A percentile compares a stretch with the other conserved stretches of the same genome.
phyloP scores from a whole-genome alignment of 257 asterid genomes.

The Datura wrightii region DNA sequence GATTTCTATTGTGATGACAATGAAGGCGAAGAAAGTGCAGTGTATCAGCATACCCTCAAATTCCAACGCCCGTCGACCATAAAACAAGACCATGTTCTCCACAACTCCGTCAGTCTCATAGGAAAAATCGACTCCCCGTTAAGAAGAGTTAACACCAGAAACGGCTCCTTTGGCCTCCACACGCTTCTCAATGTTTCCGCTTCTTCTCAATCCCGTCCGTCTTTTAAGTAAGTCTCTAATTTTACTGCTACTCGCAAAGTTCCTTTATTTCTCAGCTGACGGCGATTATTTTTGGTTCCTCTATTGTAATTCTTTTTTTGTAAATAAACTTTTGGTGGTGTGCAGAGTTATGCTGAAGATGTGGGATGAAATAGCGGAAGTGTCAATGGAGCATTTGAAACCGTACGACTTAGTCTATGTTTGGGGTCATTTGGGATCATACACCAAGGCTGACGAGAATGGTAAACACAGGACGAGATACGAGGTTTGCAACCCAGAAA shows the following conservation, averaged over 20 bases:
- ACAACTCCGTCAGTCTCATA: conserved; percentile 73
- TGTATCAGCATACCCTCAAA: conserved; percentile 64
- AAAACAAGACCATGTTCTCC: conserved; percentile 33
- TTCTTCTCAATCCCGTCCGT: conserved; percentile 33
- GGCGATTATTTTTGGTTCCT: too few species aligned
- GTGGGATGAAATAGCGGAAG: conserved; percentile 65
- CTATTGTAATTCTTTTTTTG: too few species aligned
- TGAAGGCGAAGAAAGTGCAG: conserved; percentile 52
- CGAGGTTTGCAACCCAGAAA: conserved; percentile 49
- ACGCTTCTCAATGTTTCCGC: conserved; percentile 49
- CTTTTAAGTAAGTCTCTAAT: conserved; percentile 48
- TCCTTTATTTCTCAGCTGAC: background rate
- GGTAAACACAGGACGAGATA: conserved; percentile 36
- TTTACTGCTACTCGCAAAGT: background rate
- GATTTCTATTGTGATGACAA: conserved; percentile 35
- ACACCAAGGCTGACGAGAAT: conserved; percentile 38
- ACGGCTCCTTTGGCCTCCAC: conserved; percentile 45
- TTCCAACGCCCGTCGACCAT: conserved; percentile 66
- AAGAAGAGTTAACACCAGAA: conserved; percentile 27
- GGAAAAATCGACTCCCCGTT: conserved; percentile 50
- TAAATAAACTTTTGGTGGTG: background rate
- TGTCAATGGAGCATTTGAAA: conserved; percentile 62
- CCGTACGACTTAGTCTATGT: conserved; percentile 64
- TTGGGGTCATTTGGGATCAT: conserved; percentile 63
- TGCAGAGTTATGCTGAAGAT: conserved; percentile 62